These are phyloP conservation scores for Silybum marianum DNA, from an alignment of 129 eudicot genomes.

Conservation along the genomic window DNA sequence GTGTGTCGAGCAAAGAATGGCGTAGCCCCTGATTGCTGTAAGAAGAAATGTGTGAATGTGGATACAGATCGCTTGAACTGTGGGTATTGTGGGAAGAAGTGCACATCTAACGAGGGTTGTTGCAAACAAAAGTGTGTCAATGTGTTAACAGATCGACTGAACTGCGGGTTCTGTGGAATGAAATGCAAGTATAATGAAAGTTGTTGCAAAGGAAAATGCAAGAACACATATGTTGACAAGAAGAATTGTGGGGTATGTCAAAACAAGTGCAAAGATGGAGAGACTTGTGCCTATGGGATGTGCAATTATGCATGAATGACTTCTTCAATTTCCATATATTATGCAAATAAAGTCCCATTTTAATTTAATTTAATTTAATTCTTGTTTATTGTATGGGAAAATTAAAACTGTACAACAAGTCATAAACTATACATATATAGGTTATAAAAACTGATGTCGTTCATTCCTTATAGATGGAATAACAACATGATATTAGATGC, in stretches of 20 bases:
- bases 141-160: constrained; percentile 21
- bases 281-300: constrained; percentile 45
- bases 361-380: neutral
- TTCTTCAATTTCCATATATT: constrained; percentile 19
- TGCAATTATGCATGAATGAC: constrained; percentile 43
- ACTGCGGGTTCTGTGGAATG: constrained; percentile 45
- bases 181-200: constrained; percentile 43
- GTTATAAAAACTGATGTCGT: neutral
- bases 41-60: constrained; percentile 50
- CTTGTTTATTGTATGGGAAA: neutral
- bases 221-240: constrained; percentile 30
- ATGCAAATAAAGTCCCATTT: neutral
- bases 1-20: constrained; percentile 42
- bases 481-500: too few species aligned
- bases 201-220: constrained; percentile 50
- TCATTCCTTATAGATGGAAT: neutral
- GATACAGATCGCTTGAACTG: constrained; percentile 37
- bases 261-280: constrained; percentile 46
- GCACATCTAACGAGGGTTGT: constrained; percentile 34
- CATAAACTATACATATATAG: neutral
- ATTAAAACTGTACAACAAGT: neutral
- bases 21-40: constrained; percentile 42
- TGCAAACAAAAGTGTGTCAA: constrained; percentile 38
- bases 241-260: constrained; percentile 43
- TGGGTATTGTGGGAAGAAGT: constrained; percentile 47